Evolutionary conservation across 2,329 filamentous ascomycete genomes (phyloP).

Genomic region (Grosmannia huntii): DNA sequence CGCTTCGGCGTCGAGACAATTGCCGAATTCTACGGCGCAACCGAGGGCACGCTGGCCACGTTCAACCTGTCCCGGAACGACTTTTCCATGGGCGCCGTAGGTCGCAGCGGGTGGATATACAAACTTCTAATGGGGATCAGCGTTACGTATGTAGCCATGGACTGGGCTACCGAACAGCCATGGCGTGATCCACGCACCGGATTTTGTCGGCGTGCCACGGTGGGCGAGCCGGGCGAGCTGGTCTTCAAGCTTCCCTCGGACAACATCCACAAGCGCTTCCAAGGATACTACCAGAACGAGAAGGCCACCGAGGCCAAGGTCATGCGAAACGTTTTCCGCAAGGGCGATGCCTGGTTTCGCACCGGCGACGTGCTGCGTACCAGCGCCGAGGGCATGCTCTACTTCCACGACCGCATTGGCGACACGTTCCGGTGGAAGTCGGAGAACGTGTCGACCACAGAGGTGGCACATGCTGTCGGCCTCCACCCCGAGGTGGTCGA

Average conservation of each 20-base stretch:
- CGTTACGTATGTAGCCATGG: conserved; percentile 53
- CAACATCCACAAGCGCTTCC: conserved; percentile 48
- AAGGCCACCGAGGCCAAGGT: conserved; percentile 63
- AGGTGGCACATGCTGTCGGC: conserved; percentile 67
- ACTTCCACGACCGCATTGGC: conserved; percentile 70
- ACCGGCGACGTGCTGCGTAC: conserved; percentile 71
- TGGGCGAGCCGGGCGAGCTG: conserved; percentile 61
- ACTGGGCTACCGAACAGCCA: conserved; percentile 57
- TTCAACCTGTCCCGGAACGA: conserved; percentile 67
- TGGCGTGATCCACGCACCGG: conserved; percentile 55
- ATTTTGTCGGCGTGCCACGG: conserved; percentile 46
- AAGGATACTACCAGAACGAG: conserved; percentile 69
- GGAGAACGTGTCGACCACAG: conserved; percentile 70
- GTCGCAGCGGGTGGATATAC: conserved; percentile 54
- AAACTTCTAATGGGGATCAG: conserved; percentile 36
- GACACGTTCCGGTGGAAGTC: conserved; percentile 74
- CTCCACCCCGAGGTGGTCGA: conserved; percentile 54
- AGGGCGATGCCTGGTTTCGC: conserved; percentile 72
- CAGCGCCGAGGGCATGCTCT: conserved; percentile 58
- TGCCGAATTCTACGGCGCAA: conserved; percentile 71
- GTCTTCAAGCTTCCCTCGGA: conserved; percentile 59
- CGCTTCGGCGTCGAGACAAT: conserved; percentile 65
- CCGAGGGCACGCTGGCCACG: conserved; percentile 54
- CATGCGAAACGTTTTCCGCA: conserved; percentile 56
- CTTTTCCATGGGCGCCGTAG: conserved; percentile 64